Evolutionary conservation across 805 yeast genomes (phyloP), one percentile per base, ranked within the genome.

Genomic region (Hanseniaspora nectarophila): DNA sequence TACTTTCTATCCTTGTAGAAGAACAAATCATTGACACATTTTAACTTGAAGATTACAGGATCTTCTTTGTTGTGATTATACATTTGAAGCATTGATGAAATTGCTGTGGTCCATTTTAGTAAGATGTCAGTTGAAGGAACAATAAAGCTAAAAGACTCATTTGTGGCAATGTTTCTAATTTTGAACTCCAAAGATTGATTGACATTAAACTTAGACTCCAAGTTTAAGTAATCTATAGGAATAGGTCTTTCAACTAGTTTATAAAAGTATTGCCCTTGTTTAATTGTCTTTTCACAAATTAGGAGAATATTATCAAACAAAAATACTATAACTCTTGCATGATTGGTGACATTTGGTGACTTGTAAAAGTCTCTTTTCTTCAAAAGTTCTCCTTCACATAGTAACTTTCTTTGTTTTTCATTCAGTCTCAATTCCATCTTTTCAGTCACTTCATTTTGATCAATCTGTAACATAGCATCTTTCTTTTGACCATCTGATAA

Each of bases 221-320:
- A 65, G 51, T 76, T 70, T 39, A 81, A 60, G 55, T 76, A 78
- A 57, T 77, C 82, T 24, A 78, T 69, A 0, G 84, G 81, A 9
- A 80, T 75, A 1, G 86, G 85, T 42, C 70, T 70, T 58, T 80
- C 85, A 10, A 70, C 61, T 0, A 80, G 72, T 56, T 71, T 72
- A 43, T 61, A 71, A 16, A 57, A 59, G 34, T 59, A 65, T 12
- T 58, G 58, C 10, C 63, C 55, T 8, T 69, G 74, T 43, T 72
- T 74, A 8, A 70, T 69, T 2, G 74, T 63, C 44, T 71, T 72
- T 38, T 85, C 81, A 0, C 85, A 80, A 1, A 86, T 73, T 31
- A 86, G 60, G 42, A 86, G 65, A 58, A 73, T 84, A 59, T 86
- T 84, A 61, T 86, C 95, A 49, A 86, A 65, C 28, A 86, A 65